phyloP scores from a whole-genome alignment of 2,329 filamentous ascomycete genomes.

The Chaetomium globosum region DNA sequence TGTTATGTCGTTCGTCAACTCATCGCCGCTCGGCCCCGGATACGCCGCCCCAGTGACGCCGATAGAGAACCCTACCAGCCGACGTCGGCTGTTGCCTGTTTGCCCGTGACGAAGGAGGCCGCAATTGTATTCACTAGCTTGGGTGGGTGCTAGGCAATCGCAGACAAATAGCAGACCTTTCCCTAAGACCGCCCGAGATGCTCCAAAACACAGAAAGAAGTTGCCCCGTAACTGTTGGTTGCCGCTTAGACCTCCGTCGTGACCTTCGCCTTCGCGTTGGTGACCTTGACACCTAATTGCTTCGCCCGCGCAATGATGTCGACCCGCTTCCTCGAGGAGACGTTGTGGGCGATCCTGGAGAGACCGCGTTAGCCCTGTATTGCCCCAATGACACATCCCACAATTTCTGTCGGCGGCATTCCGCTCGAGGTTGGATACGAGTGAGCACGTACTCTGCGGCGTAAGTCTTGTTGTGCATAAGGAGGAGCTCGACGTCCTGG shows the following conservation, averaged over 20 bases:
- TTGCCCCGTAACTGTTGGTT: slow-evolving; percentile 31
- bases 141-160: slow-evolving; percentile 37
- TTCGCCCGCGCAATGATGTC: slow-evolving; percentile 97
- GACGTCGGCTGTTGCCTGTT: slow-evolving; percentile 21
- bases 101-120: slow-evolving; percentile 37
- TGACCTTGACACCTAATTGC: slow-evolving; percentile 99
- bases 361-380: slow-evolving; percentile 20
- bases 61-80: slow-evolving; percentile 3
- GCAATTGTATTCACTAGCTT: slow-evolving; percentile 39
- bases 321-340: slow-evolving; percentile 98
- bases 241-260: slow-evolving; percentile 80
- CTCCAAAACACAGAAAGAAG: slow-evolving; percentile 39
- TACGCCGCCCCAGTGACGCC: slow-evolving; percentile 12
- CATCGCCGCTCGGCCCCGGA: slow-evolving; percentile 18
- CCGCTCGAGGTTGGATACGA: neutral
- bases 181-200: slow-evolving; percentile 39
- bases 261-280: slow-evolving; percentile 98
- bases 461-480: slow-evolving; percentile 99
- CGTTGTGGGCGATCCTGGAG: slow-evolving; percentile 89
- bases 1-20: slow-evolving; percentile 15
- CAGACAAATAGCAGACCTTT: slow-evolving; percentile 38
- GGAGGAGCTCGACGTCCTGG: slow-evolving; percentile 92
- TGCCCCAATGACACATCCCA: neutral
- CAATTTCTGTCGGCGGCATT: neutral
- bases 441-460: slow-evolving; percentile 83